Conservation (phyloP, 306 rosid genomes). For the Rubus idaeus region DNA sequence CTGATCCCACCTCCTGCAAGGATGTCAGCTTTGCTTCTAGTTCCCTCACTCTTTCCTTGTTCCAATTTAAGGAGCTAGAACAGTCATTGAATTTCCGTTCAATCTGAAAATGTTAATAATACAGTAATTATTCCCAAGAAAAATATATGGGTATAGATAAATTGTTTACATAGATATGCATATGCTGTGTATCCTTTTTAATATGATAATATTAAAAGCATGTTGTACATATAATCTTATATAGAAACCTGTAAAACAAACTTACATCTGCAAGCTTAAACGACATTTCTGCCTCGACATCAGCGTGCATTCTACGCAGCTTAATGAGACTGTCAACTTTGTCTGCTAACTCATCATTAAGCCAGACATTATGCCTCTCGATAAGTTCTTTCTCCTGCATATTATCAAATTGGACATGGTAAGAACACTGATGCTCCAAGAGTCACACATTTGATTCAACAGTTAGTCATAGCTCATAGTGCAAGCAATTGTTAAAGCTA, state of each 20-base stretch:
- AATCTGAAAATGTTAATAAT: slow-evolving; percentile 42
- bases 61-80: slow-evolving; percentile 72
- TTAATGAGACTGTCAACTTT: slow-evolving; percentile 63
- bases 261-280: slow-evolving; percentile 74
- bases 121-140: slow-evolving; percentile 5
- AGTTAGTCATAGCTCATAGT: neutral
- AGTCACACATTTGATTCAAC: slow-evolving; percentile 15
- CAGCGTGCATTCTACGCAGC: slow-evolving; percentile 62
- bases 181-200: neutral
- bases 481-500: neutral
- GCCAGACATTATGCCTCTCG: slow-evolving; percentile 83
- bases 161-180: neutral
- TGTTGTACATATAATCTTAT: too few species aligned
- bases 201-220: too few species aligned
- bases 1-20: slow-evolving; percentile 64
- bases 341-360: slow-evolving; percentile 71
- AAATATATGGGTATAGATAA: neutral
- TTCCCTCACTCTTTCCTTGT: slow-evolving; percentile 80
- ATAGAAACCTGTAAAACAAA: neutral
- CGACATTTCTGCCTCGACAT: slow-evolving; percentile 72
- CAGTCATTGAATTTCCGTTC: slow-evolving; percentile 72
- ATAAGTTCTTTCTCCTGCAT: slow-evolving; percentile 90
- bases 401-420: slow-evolving; percentile 16
- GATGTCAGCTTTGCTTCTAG: slow-evolving; percentile 62
- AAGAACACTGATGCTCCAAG: slow-evolving; percentile 1